A percentile compares a stretch with the other conserved stretches of the same genome.
Evolutionary conservation across 768 basidiomycete species (phyloP).

Genomic region (Tephrocybe sp.): DNA sequence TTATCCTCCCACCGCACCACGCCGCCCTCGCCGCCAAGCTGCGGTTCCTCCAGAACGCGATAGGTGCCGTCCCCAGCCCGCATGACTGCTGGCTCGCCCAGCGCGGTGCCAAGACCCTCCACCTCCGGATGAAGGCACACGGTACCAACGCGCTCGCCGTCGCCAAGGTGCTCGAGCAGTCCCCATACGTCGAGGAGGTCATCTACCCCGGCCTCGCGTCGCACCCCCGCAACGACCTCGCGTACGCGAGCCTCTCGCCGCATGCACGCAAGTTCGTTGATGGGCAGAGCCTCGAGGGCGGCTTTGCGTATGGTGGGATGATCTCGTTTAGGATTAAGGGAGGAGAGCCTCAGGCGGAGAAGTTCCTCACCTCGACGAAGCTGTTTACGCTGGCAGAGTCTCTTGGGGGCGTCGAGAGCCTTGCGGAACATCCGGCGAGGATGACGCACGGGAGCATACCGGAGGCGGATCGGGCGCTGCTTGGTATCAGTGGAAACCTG

Average conservation of each 20-base stretch:
- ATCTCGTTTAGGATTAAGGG: slow-evolving; percentile 76
- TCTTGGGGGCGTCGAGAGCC: slow-evolving; percentile 88
- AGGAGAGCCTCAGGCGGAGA: slow-evolving; percentile 53
- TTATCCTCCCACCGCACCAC: slow-evolving; percentile 66
- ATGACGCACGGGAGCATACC: slow-evolving; percentile 91
- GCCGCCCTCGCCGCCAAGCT: slow-evolving; percentile 51
- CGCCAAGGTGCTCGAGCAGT: slow-evolving; percentile 57
- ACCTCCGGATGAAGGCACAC: slow-evolving; percentile 84
- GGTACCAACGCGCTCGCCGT: slow-evolving; percentile 80
- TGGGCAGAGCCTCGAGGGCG: slow-evolving; percentile 36
- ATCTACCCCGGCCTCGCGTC: slow-evolving; percentile 81
- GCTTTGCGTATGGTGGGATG: slow-evolving; percentile 92
- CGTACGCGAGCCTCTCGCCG: slow-evolving; percentile 60
- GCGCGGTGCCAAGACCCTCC: slow-evolving; percentile 89
- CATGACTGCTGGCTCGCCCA: slow-evolving; percentile 91
- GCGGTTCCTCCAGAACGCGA: slow-evolving; percentile 88
- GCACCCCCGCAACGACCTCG: slow-evolving; percentile 66
- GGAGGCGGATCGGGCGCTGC: slow-evolving; percentile 55
- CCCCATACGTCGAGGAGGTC: slow-evolving; percentile 70
- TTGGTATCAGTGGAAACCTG: slow-evolving; percentile 80
- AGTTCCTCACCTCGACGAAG: slow-evolving; percentile 62
- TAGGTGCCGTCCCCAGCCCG: slow-evolving; percentile 80
- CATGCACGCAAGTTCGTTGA: slow-evolving; percentile 71
- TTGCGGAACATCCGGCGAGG: slow-evolving; percentile 81
- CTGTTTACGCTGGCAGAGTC: slow-evolving; percentile 86